phyloP scores from a whole-genome alignment of 2,329 filamentous ascomycete species.

The Phaeosphaeriaceae sp. region DNA sequence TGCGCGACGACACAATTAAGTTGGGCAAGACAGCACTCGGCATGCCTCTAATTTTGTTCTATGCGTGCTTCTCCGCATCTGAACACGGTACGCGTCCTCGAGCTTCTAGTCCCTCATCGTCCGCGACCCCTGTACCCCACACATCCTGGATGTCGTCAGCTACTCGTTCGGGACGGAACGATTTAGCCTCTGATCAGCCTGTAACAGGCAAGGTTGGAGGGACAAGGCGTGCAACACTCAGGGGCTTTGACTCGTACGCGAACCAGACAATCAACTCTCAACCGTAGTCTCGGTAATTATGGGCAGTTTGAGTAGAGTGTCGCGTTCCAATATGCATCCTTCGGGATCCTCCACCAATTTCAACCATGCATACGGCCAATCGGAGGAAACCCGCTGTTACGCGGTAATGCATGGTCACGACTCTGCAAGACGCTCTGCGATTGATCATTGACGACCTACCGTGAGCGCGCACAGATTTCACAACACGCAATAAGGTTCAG shows the following conservation, averaged over 20 bases:
- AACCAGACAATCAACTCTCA: not conserved
- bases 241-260: not conserved
- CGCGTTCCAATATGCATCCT: not conserved
- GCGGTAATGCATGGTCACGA: not conserved
- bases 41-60: not conserved
- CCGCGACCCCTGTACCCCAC: not conserved
- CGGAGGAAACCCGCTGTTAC: not conserved
- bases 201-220: not conserved
- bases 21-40: not conserved
- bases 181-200: constrained; percentile 1
- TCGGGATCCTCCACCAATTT: not conserved
- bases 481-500: not conserved
- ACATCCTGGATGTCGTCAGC: not conserved
- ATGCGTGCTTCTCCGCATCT: not conserved
- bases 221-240: not conserved
- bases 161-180: not conserved
- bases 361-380: not conserved
- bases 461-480: not conserved
- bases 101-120: not conserved
- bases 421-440: too few relatives aligned
- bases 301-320: not conserved
- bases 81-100: not conserved
- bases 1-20: not conserved
- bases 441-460: not conserved
- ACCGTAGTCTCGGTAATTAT: not conserved